Evolutionary conservation across 495 filamentous ascomycete species (phyloP).

Genomic region (Rhizodiscina lignyota): DNA sequence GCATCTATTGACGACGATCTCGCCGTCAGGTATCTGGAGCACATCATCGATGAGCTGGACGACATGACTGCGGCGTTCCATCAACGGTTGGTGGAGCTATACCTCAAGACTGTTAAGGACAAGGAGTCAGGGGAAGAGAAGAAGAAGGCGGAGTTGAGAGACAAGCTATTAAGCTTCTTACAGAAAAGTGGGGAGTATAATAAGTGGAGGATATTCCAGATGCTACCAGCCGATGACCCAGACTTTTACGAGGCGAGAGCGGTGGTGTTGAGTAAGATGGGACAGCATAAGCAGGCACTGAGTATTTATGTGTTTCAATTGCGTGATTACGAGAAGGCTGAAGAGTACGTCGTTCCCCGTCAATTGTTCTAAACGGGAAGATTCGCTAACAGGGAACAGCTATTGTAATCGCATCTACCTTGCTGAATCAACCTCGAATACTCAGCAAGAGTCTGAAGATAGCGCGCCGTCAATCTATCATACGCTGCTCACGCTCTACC

Average conservation of each 20-base stretch:
- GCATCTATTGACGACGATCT: constrained; percentile 47
- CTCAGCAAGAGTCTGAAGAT: constrained; percentile 32
- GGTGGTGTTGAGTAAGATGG: constrained; percentile 88
- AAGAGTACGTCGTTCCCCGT: constrained; percentile 43
- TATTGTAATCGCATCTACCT: constrained; percentile 81
- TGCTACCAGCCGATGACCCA: constrained; percentile 65
- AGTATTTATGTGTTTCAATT: constrained; percentile 96
- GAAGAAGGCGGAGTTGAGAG: constrained; percentile 37
- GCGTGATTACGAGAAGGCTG: constrained; percentile 70
- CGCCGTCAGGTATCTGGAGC: constrained; percentile 74
- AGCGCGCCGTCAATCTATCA: constrained; percentile 66
- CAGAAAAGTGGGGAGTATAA: constrained; percentile 66
- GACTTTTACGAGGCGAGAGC: constrained; percentile 82
- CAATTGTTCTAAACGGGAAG: constrained; percentile 1
- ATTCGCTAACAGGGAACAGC: too few relatives aligned
- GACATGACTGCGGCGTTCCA: constrained; percentile 78
- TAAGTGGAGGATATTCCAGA: constrained; percentile 51
- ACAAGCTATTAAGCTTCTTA: constrained; percentile 57
- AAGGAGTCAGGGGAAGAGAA: constrained; percentile 20
- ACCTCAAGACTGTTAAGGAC: constrained; percentile 36
- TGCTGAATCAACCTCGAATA: constrained; percentile 22
- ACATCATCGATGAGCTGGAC: constrained; percentile 74
- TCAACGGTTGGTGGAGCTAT: constrained; percentile 61
- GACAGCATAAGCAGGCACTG: constrained; percentile 80
- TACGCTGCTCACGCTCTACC: constrained; percentile 77